Evolutionary conservation across 768 basidiomycete genomes (phyloP), one percentile per base, ranked within the genome.

Genomic region (Auricularia cornea): DNA sequence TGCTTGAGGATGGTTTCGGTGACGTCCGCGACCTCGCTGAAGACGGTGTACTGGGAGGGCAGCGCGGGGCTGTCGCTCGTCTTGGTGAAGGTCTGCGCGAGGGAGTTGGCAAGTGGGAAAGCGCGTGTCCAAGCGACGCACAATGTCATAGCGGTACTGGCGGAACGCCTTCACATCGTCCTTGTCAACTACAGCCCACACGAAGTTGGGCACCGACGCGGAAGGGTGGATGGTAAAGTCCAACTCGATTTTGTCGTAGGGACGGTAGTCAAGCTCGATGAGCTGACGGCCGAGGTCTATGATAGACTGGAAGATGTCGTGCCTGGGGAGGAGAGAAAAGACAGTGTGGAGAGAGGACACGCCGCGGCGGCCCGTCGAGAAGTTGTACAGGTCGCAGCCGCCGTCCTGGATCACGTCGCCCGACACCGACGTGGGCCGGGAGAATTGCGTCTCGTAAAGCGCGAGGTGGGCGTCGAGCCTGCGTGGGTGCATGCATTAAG

Each of bases 171-270:
- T 75, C 65, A 95, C 78, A 67, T 92, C 89, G 63, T 88, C 84
- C 77, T 95, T 97, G 35, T 83, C 80, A 30, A 94, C 87, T 61
- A 94, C 73, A 11, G 85, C 92, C 87, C 88, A 97, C 3, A 96
- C 90, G 71, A 85, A 93, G 69, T 84, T 88, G 84, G 71, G 59
- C 86, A 72, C 38, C 76, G 73, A 61, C 75, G 77, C 65, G 81
- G 68, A 38, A 79, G 75, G 68, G 65, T 75, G 77, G 62, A 96
- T 83, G 67, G 84, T 89, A 68, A 95, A 92, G 74, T 94, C 90
- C 54, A 94, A 83, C 64, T 85, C 80, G 66, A 95, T 73, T 60
- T 82, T 83, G 72, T 96, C 92, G 60, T 74, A 73, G 26, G 86
- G 85, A 6, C 76, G 78, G 73, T 88, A 92, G 38, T 89, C 84